A percentile compares a stretch with the other conserved stretches of the same genome.
Evolutionary conservation across 1,284 basidiomycete species (phyloP).

Genomic region (Vanrija sp.): DNA sequence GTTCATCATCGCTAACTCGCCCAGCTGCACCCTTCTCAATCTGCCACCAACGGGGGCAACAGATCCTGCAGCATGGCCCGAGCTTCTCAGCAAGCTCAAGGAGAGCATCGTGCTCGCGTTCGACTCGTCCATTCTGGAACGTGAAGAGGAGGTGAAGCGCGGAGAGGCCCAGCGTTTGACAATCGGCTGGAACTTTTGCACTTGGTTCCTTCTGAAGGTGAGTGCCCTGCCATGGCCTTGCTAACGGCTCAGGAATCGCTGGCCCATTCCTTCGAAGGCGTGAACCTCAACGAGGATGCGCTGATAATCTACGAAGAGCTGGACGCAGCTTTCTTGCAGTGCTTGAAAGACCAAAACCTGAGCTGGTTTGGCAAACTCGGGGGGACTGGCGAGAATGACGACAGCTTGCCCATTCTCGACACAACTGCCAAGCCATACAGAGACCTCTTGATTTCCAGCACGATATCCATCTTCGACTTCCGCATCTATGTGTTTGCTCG

Average conservation of each 20-base stretch:
- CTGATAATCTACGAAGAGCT: conserved; percentile 86
- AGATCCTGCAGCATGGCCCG: conserved; percentile 82
- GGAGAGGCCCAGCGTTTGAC: conserved; percentile 80
- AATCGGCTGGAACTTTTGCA: conserved; percentile 96
- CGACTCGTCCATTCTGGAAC: conserved; percentile 67
- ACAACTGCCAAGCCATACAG: conserved; percentile 77
- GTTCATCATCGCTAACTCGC: neutral
- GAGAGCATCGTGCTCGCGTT: conserved; percentile 79
- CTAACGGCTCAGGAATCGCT: conserved; percentile 71
- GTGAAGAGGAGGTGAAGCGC: conserved; percentile 81
- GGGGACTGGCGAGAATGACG: conserved; percentile 57
- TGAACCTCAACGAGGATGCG: conserved; percentile 85
- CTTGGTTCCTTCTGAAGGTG: conserved; percentile 91
- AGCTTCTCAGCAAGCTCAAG: conserved; percentile 82
- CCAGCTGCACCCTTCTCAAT: conserved; percentile 70
- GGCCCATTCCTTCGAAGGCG: conserved; percentile 84
- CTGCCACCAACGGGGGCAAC: conserved; percentile 26
- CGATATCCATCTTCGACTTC: conserved; percentile 91
- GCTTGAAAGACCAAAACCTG: conserved; percentile 67
- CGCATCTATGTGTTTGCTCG: conserved; percentile 84
- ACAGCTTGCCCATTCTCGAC: conserved; percentile 75
- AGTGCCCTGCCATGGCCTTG: conserved; percentile 1
- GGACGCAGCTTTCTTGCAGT: conserved; percentile 77
- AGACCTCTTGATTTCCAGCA: conserved; percentile 81
- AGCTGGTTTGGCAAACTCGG: conserved; percentile 87